Evolutionary conservation across 164 flowering plant species (phyloP).

Genomic region (grape (Vitis vinifera)): ASM3070453v1 NC_081810.1:19605501-19606000

Average conservation of each 20-base stretch:
- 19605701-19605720: not conserved
- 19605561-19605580: too few relatives aligned
- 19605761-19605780: too few relatives aligned
- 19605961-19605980: not conserved
- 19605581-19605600: too few relatives aligned
- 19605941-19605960: conserved; percentile 28
- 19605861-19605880: conserved; percentile 97
- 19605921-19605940: not conserved
- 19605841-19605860: conserved; percentile 90
- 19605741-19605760: too few relatives aligned
- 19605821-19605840: conserved; percentile 78
- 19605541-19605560: too few relatives aligned
- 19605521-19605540: not conserved
- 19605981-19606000: not conserved
- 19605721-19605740: too few relatives aligned
- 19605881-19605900: conserved; percentile 61
- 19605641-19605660: conserved; percentile 90
- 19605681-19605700: conserved; percentile 37
- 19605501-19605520: conserved; percentile 96
- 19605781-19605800: conserved; percentile 28
- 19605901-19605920: too few relatives aligned
- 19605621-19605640: conserved; percentile 91
- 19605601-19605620: conserved; percentile 56
- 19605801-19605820: conserved; percentile 99
- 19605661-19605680: conserved; percentile 82